Conservation (phyloP, 768 basidiomycete genomes). For the Lactarius deliciosus region DNA sequence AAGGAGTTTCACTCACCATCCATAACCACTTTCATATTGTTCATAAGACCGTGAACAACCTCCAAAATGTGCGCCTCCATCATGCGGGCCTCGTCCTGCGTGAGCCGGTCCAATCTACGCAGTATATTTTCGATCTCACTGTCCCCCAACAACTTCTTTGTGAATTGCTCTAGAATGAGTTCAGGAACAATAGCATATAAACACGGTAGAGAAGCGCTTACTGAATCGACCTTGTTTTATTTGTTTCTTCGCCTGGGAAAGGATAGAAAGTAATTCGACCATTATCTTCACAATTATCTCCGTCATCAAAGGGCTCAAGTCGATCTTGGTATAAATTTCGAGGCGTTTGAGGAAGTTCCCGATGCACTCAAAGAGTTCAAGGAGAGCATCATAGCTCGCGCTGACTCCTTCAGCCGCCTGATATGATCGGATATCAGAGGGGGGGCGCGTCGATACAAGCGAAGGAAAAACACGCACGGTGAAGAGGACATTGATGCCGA, state of each 20-base stretch:
- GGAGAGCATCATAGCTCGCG: not conserved
- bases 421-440: not conserved
- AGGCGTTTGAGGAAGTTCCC: not conserved
- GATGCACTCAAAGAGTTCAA: not conserved
- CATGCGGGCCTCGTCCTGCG: not conserved
- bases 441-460: not conserved
- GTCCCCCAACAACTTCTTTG: constrained; percentile 2
- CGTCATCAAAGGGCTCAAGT: not conserved
- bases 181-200: constrained; percentile 17
- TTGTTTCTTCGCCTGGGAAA: not conserved
- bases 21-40: not conserved
- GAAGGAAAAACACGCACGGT: not conserved
- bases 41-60: not conserved
- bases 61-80: not conserved
- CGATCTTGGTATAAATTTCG: not conserved
- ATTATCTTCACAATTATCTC: not conserved
- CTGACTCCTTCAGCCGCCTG: not conserved
- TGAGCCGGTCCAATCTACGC: not conserved
- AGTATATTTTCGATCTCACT: not conserved
- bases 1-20: not conserved
- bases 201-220: not conserved
- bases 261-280: not conserved
- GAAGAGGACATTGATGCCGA: not conserved
- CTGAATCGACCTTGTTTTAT: not conserved
- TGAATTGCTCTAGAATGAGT: not conserved